Evolutionary conservation across 257 asterid genomes (phyloP).

Genomic region (Capsicum pubescens): DNA sequence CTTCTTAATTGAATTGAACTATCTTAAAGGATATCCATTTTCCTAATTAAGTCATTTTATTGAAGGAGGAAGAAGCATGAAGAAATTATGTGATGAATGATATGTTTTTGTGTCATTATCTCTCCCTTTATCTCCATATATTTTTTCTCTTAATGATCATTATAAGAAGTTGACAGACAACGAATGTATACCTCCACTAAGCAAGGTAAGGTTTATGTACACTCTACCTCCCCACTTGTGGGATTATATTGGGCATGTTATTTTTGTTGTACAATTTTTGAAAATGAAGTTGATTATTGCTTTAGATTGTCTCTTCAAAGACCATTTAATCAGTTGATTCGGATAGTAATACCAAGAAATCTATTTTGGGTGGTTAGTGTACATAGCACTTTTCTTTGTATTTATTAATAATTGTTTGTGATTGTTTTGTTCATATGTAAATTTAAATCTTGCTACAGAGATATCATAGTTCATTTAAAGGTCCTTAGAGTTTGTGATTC

Average conservation of each 20-base stretch:
- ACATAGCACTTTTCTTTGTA: background rate
- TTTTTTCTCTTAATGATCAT: constrained; percentile 85
- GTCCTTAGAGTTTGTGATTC: background rate
- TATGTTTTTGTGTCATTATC: constrained; percentile 84
- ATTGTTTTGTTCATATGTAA: background rate
- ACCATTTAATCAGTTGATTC: background rate
- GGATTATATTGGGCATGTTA: background rate
- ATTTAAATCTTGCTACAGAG: background rate
- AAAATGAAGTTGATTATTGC: background rate
- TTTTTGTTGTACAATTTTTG: background rate
- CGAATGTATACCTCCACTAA: constrained; percentile 40
- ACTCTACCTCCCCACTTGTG: background rate
- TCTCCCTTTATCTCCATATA: constrained; percentile 87
- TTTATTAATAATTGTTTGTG: background rate
- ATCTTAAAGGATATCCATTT: background rate
- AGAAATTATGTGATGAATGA: constrained; percentile 87
- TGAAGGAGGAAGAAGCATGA: constrained; percentile 88
- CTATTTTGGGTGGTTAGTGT: background rate
- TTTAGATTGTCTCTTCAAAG: background rate
- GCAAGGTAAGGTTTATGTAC: background rate
- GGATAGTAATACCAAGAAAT: background rate
- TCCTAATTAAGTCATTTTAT: constrained; percentile 26
- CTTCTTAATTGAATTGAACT: constrained; percentile 13
- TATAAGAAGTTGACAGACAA: constrained; percentile 69
- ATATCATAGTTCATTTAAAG: constrained; percentile 7